These are phyloP conservation scores for Cochlearia excelsa DNA, from an alignment of 345 rosid species.

Conservation along the genomic window DNA sequence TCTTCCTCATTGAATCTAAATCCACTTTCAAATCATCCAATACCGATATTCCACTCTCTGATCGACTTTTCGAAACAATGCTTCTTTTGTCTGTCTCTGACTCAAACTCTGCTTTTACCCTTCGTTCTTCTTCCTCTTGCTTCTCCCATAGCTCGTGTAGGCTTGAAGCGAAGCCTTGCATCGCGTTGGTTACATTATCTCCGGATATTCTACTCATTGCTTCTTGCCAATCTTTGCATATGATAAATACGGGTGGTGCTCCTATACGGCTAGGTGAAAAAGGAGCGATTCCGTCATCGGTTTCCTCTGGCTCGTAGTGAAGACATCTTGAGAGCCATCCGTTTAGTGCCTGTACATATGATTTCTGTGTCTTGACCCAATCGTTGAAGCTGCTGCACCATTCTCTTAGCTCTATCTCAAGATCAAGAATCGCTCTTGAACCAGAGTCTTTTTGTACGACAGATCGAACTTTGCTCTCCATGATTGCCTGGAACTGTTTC, in stretches of 20 bases:
- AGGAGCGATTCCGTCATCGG: slow-evolving; percentile 79
- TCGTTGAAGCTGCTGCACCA: slow-evolving; percentile 64
- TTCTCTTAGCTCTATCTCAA: slow-evolving; percentile 72
- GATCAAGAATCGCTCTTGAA: slow-evolving; percentile 61
- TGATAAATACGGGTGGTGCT: slow-evolving; percentile 70
- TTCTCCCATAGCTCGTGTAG: slow-evolving; percentile 76
- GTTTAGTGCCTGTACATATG: slow-evolving; percentile 57
- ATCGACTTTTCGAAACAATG: slow-evolving; percentile 57
- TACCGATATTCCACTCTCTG: slow-evolving; percentile 65
- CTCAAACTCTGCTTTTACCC: slow-evolving; percentile 58
- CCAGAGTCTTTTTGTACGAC: slow-evolving; percentile 59
- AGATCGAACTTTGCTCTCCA: slow-evolving; percentile 71
- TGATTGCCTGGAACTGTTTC: slow-evolving; percentile 74
- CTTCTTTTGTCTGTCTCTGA: slow-evolving; percentile 29
- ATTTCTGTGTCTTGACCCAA: slow-evolving; percentile 70
- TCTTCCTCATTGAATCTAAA: slow-evolving; percentile 83
- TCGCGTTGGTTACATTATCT: slow-evolving; percentile 52
- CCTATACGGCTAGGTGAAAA: slow-evolving; percentile 83
- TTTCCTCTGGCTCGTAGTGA: slow-evolving; percentile 55
- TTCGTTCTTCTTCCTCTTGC: slow-evolving; percentile 66
- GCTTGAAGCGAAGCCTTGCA: slow-evolving; percentile 61
- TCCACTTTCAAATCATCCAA: slow-evolving; percentile 85
- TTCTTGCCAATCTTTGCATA: slow-evolving; percentile 85
- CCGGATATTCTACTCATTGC: slow-evolving; percentile 66
- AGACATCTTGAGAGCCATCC: slow-evolving; percentile 72